A percentile compares a stretch with the other conserved stretches of the same genome.
Conservation (phyloP, 1,284 basidiomycete genomes). For the Sanghuangporus weigelae region DNA sequence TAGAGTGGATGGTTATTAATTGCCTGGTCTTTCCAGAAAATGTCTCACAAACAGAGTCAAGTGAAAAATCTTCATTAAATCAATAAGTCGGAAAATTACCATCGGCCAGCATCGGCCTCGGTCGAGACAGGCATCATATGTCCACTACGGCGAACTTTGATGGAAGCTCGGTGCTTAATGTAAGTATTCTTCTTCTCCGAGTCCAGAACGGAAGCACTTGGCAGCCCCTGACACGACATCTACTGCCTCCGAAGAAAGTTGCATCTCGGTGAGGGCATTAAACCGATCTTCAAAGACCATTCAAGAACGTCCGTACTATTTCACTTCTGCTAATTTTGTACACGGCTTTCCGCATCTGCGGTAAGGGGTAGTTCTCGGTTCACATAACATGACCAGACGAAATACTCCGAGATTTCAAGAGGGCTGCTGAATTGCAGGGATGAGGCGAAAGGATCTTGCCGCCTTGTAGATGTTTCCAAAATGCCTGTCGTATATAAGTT, state of each 20-base stretch:
- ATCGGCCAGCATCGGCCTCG: not conserved
- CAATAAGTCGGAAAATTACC: not conserved
- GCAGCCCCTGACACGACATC: slow-evolving; percentile 17
- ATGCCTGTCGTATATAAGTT: not conserved
- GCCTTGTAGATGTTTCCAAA: not conserved
- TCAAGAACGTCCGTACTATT: not conserved
- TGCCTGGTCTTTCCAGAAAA: too few species aligned
- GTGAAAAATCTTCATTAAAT: not conserved
- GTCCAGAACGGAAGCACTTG: slow-evolving; percentile 13
- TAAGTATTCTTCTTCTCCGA: not conserved
- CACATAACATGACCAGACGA: not conserved
- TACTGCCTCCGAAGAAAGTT: not conserved
- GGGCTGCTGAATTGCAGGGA: slow-evolving; percentile 11
- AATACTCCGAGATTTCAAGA: not conserved
- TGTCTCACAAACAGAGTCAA: too few species aligned
- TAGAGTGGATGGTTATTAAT: too few species aligned
- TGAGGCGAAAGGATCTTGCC: not conserved
- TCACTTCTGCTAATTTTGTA: not conserved
- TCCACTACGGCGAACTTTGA: slow-evolving; percentile 3
- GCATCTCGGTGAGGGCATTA: not conserved
- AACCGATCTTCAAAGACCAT: not conserved
- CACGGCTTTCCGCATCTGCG: slow-evolving; percentile 16
- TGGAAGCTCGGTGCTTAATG: slow-evolving; percentile 20
- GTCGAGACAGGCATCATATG: not conserved
- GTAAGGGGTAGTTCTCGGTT: not conserved